Evolutionary conservation across 768 basidiomycete species (phyloP).

Genomic region (Lentinula edodes): DNA sequence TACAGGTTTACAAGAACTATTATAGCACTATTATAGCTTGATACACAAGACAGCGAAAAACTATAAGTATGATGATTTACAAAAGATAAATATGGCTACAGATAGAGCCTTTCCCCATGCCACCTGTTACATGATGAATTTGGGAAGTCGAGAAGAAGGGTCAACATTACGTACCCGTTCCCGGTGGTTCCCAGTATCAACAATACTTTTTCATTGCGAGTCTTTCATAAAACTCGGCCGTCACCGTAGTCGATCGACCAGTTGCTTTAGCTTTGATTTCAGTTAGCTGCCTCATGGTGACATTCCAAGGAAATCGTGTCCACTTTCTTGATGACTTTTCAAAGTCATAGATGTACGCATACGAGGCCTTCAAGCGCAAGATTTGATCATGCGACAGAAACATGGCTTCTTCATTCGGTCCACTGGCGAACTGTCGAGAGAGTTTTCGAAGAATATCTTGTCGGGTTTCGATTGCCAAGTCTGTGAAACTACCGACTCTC

Average conservation of each 20-base stretch:
- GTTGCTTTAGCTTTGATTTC: constrained; percentile 42
- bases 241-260: constrained; percentile 36
- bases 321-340: constrained; percentile 13
- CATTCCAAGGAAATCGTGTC: constrained; percentile 38
- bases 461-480: constrained; percentile 32
- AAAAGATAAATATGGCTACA: not conserved
- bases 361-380: constrained; percentile 44
- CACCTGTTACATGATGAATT: not conserved
- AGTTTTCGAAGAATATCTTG: constrained; percentile 47
- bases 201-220: constrained; percentile 26
- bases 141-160: not conserved
- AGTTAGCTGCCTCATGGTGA: constrained; percentile 49
- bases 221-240: constrained; percentile 39
- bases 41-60: not conserved
- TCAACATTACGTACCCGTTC: not conserved
- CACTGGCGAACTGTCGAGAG: constrained; percentile 36
- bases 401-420: constrained; percentile 17
- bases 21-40: not conserved
- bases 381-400: constrained; percentile 27
- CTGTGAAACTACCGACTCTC: constrained; percentile 16
- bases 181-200: not conserved
- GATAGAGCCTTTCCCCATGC: not conserved
- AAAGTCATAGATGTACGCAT: constrained; percentile 41
- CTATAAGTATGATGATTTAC: not conserved
- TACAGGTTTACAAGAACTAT: no score